Evolutionary conservation across 2,329 filamentous ascomycete genomes (phyloP), one percentile per base, ranked within the genome.

Genomic region (Pleurostoma richardsiae): DNA sequence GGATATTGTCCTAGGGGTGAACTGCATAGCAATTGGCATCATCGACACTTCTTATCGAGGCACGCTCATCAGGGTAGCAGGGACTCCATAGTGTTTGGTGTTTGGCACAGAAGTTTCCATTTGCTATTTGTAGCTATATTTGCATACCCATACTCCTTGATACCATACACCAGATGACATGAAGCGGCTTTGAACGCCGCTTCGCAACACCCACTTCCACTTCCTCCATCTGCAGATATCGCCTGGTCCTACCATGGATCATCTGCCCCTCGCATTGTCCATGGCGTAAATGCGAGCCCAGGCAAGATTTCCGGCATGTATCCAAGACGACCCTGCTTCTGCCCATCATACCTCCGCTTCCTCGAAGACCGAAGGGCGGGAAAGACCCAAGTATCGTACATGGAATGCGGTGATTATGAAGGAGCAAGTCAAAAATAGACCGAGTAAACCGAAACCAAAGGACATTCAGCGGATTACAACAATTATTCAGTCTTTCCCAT

Each of bases 391-490:
- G n/a, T 19, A 36, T 8, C 33, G n/a, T 36, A 36, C 33, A 36
- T 19, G 33, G 33, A 36, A 36, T 36, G 8, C n/a, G 33, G 33
- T 8, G 8, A 36, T 36, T 36, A 36, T 36, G n/a, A 36, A 36
- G n/a, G n/a, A 8, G 33, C 8, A 36, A 36, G n/a, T 36, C 8
- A 36, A 36, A 36, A 8, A 36, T 8, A 36, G n/a, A 8, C 33
- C 33, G 33, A 51, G 46, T 38, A 50, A 44, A 52, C 44, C 50
- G 36, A 53, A 50, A 50, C 40, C 46, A 54, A 44, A 39, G 53
- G 51, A 55, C 50, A 45, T 44, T 49, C 50, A 55, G 42, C 46
- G 19, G 31, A 55, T 56, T 53, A 52, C 46, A 52, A 49, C 48
- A 54, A 49, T 45, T 51, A 54, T 52, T 51, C 47, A 44, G 54